Base-by-base conservation (phyloP, 2,329 filamentous ascomycete species). In the Alternaria angustiovoidea region DNA sequence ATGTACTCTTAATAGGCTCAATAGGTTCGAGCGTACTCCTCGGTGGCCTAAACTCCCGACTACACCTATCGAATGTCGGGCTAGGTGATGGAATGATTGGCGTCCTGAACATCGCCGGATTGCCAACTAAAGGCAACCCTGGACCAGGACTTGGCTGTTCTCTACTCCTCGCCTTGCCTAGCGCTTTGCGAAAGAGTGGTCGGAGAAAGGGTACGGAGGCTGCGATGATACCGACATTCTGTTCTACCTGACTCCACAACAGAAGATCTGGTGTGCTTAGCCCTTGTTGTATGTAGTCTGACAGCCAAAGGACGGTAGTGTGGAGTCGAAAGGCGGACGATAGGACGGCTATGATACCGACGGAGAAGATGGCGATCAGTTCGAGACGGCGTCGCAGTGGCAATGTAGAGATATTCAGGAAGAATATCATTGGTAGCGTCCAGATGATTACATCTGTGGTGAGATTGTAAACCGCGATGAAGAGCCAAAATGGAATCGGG, bases 371-470 rank as follows among this genome's bases (percentile, higher is more conserved):
- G 36, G 63, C 71, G 8, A 69, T 39, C n/a, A 89, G 78, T 2
- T 83, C 85, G 14, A 84, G 68, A 64, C 86, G 85, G 49, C 84
- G 82, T 5, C 77, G 75, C 0, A 63, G 62, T 0, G 82, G 81
- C 42, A 86, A 83, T 28, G 51, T 64, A 54, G 81, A 78, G 1
- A 86, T 76, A 5, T 77, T 77, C 2, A 78, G 67, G 52, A 84
- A 75, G 66, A 84, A 78, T 2, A 79, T 75, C 5, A 83, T 77
- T 0, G 82, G 82, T 2, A 83, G 65, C 5, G 79, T 57, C 51
- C 81, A 81, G 62, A 83, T 79, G 6, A 81, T 59, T 16, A 75
- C 62, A 59, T 82, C 80, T 22, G 79, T 81, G 11, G 71, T 62
- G 57, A 81, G 78, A 39, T 80, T 81, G 68, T 80, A 76, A 43